Evolutionary conservation across 768 basidiomycete genomes (phyloP).

Genomic region (Russula ochroleuca): DNA sequence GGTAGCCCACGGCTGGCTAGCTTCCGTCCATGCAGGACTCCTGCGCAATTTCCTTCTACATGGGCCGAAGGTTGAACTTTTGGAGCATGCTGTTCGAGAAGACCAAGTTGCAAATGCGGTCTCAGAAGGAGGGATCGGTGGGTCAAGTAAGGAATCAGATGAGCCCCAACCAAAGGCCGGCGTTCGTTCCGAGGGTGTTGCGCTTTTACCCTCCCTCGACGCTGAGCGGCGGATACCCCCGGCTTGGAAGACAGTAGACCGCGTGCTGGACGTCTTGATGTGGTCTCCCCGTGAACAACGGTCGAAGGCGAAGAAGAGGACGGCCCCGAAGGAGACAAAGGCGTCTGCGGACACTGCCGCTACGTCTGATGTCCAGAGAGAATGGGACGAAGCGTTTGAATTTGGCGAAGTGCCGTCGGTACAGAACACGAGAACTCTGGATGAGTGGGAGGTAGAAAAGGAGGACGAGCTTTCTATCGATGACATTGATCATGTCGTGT

Average conservation of each 20-base stretch:
- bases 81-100: conserved; percentile 44
- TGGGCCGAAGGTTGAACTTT: conserved; percentile 65
- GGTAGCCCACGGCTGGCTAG: conserved; percentile 92
- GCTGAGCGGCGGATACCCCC: conserved; percentile 71
- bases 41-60: conserved; percentile 71
- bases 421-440: conserved; percentile 52
- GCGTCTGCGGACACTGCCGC: conserved; percentile 32
- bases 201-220: conserved; percentile 49
- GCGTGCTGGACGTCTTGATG: conserved; percentile 77
- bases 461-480: conserved; percentile 41
- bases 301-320: conserved; percentile 29
- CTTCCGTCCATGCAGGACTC: conserved; percentile 58
- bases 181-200: conserved; percentile 25
- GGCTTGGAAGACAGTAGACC: conserved; percentile 86
- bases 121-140: conserved; percentile 40
- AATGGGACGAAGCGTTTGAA: conserved; percentile 41
- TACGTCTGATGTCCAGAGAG: conserved; percentile 31
- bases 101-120: conserved; percentile 31
- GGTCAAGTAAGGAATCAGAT: conserved; percentile 30
- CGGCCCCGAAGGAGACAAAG: conserved; percentile 30
- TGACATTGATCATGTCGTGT: conserved; percentile 60
- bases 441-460: conserved; percentile 54
- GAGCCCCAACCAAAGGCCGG: conserved; percentile 18
- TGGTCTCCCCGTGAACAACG: conserved; percentile 45
- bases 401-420: conserved; percentile 62